phyloP scores from a whole-genome alignment of 2,329 filamentous ascomycete species.

The Endothia cerciana region DNA sequence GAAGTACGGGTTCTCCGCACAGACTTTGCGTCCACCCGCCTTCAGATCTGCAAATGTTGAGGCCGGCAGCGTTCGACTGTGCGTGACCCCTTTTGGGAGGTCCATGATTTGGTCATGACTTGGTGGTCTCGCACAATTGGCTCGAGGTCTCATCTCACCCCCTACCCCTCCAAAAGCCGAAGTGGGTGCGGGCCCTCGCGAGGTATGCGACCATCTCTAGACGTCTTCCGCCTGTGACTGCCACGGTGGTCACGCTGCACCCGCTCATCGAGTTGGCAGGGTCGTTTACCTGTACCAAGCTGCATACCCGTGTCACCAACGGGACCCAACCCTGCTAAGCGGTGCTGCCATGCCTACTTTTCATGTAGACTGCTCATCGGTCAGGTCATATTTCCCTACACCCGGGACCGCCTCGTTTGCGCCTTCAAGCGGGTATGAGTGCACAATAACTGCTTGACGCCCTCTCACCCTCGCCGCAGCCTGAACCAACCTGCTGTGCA shows the following conservation, averaged over 20 bases:
- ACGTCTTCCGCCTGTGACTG: constrained; percentile 1
- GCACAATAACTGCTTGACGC: constrained; percentile 24
- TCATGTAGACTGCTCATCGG: constrained; percentile 8
- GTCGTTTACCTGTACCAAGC: constrained; percentile 5
- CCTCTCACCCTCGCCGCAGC: constrained; percentile 17
- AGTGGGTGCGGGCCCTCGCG: constrained; percentile 26
- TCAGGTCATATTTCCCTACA: background rate
- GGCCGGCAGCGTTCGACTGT: constrained; percentile 21
- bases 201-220: constrained; percentile 14
- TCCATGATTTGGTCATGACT: constrained; percentile 22
- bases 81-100: constrained; percentile 29
- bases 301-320: constrained; percentile 20
- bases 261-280: constrained; percentile 1
- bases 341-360: constrained; percentile 4
- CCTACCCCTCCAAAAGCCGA: constrained; percentile 26
- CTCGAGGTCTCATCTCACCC: constrained; percentile 18
- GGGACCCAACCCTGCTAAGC: background rate
- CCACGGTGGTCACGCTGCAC: background rate
- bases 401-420: constrained; percentile 13
- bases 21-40: background rate
- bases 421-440: constrained; percentile 14
- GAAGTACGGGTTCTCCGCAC: background rate
- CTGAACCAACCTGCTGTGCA: constrained; percentile 14
- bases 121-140: constrained; percentile 24
- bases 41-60: constrained; percentile 27